These are phyloP conservation scores for Arthrobotrys sphaeroides DNA, from an alignment of 2,329 filamentous ascomycete species.

Conservation along the genomic window DNA sequence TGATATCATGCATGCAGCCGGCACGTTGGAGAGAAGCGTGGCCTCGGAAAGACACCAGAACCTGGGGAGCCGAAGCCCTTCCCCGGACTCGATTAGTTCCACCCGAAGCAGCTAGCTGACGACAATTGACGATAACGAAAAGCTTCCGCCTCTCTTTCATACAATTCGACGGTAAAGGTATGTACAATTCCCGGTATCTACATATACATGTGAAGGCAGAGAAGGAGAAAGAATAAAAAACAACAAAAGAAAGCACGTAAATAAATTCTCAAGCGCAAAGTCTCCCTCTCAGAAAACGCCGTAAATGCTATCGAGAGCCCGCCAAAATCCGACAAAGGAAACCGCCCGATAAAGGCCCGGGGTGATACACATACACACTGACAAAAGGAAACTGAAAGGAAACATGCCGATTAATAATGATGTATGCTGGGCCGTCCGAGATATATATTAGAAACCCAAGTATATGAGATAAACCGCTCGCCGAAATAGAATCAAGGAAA, in stretches of 20 bases:
- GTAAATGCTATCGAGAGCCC: slow-evolving; percentile 45
- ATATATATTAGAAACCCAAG: slow-evolving; percentile 15
- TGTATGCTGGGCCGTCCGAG: slow-evolving; percentile 4
- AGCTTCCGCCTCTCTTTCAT: not conserved
- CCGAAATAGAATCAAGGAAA: slow-evolving; percentile 22
- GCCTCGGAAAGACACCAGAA: slow-evolving; percentile 3
- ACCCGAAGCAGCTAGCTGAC: slow-evolving; percentile 27
- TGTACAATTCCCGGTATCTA: slow-evolving; percentile 48
- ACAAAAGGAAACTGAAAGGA: slow-evolving; percentile 1
- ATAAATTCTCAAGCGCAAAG: not conserved
- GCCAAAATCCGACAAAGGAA: slow-evolving; percentile 40
- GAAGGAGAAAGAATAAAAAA: not conserved
- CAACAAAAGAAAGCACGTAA: not conserved
- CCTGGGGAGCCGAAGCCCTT: slow-evolving; percentile 1
- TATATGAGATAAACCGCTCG: slow-evolving; percentile 3
- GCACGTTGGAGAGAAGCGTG: slow-evolving; percentile 3
- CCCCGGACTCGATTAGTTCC: slow-evolving; percentile 10
- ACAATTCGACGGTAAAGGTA: slow-evolving; percentile 8
- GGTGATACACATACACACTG: slow-evolving; percentile 12
- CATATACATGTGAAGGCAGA: slow-evolving; percentile 25
- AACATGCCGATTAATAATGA: slow-evolving; percentile 31
- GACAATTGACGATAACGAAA: not conserved
- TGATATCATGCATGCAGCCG: slow-evolving; percentile 48
- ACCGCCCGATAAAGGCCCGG: slow-evolving; percentile 5
- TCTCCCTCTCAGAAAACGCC: slow-evolving; percentile 34